phyloP scores from a whole-genome alignment of 2,329 filamentous ascomycete species.

The Botrytis byssoidea region DNA sequence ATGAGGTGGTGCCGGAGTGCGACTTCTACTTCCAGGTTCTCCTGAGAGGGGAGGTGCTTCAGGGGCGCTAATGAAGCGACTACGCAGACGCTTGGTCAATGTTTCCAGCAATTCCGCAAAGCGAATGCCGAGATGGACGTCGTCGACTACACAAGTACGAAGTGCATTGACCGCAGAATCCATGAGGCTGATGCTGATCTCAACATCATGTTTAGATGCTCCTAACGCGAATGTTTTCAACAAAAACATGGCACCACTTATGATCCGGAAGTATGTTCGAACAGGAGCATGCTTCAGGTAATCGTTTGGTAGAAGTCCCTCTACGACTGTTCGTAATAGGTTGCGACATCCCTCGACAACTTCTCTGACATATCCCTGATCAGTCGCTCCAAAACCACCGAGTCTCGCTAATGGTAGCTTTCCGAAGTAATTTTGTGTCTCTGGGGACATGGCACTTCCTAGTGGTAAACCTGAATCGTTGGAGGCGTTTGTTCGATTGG shows the following conservation, averaged over 20 bases:
- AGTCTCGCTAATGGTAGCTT: conserved; percentile 63
- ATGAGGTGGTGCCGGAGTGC: conserved; percentile 36
- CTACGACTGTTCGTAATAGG: conserved; percentile 73
- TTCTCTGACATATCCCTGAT: conserved; percentile 72
- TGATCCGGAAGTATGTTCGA: conserved; percentile 82
- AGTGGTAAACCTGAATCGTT: conserved; percentile 41
- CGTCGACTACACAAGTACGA: conserved; percentile 76
- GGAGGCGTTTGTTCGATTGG: conserved; percentile 40
- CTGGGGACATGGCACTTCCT: conserved; percentile 53
- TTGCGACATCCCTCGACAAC: conserved; percentile 77
- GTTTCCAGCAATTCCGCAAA: conserved; percentile 82
- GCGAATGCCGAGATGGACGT: conserved; percentile 79
- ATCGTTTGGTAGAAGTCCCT: conserved; percentile 69
- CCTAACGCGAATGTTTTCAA: conserved; percentile 82
- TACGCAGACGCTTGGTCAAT: conserved; percentile 69
- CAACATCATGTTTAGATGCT: conserved; percentile 74
- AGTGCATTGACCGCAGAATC: conserved; percentile 72
- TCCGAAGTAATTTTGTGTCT: conserved; percentile 64
- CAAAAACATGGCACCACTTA: conserved; percentile 80
- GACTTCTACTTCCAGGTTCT: conserved; percentile 25
- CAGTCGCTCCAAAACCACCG: conserved; percentile 62
- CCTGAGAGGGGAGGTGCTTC: conserved; percentile 42
- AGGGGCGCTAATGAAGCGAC: conserved; percentile 69
- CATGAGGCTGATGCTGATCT: conserved; percentile 71
- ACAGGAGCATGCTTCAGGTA: conserved; percentile 82